These are phyloP conservation scores for Hypoxylon rubiginosum DNA, from an alignment of 2,329 filamentous ascomycete species.

Conservation along the genomic window DNA sequence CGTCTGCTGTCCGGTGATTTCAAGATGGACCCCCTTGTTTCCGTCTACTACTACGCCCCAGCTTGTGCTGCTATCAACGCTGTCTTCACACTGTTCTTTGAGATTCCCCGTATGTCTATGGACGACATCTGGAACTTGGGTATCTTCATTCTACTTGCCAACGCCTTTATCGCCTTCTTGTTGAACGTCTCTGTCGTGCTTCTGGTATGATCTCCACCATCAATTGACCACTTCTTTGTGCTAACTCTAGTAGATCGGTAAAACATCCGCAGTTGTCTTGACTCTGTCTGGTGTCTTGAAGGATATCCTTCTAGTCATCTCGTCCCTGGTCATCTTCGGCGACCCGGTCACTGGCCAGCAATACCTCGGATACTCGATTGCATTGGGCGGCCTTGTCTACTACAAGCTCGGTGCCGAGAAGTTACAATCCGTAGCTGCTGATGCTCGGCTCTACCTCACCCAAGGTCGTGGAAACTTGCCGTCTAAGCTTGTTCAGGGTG, in stretches of 20 bases:
- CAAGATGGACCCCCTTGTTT: slow-evolving; percentile 1
- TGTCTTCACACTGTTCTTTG: neutral
- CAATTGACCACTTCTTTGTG: neutral
- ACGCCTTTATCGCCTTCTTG: slow-evolving; percentile 1
- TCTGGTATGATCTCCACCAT: neutral
- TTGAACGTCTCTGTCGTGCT: slow-evolving; percentile 1
- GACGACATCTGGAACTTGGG: slow-evolving; percentile 1
- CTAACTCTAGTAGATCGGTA: neutral
- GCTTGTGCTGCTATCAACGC: neutral
- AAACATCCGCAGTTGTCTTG: neutral
- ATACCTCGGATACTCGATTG: neutral
- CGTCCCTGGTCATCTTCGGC: slow-evolving; percentile 3
- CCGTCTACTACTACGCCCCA: slow-evolving; percentile 4
- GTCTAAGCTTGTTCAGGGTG: neutral
- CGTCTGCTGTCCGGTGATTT: neutral
- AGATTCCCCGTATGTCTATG: slow-evolving; percentile 3
- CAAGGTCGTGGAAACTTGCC: neutral
- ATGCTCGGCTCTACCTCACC: neutral
- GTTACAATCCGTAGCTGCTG: neutral
- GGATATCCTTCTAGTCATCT: neutral
- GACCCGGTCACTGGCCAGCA: slow-evolving; percentile 1
- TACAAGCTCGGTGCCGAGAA: slow-evolving; percentile 2
- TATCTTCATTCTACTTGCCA: neutral
- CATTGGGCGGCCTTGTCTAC: neutral
- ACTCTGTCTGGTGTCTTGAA: slow-evolving; percentile 1